Evolutionary conservation across 352 stramenopile genomes (phyloP).

Genomic region (Phytophthora tentaculata): DNA sequence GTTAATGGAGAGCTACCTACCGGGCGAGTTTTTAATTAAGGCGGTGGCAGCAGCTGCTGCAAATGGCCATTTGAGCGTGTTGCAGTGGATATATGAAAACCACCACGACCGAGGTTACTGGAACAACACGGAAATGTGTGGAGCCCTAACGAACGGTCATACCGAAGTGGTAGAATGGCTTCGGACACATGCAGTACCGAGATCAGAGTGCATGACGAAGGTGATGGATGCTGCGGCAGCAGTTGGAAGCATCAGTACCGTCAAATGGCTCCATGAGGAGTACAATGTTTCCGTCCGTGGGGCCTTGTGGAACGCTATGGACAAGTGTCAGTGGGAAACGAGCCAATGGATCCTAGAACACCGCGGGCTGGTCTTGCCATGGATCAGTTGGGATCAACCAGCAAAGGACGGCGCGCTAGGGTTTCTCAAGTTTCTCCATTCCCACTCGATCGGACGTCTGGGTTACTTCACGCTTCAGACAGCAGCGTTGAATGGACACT

Average conservation of each 20-base stretch:
- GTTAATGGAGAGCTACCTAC: slow-evolving; percentile 26
- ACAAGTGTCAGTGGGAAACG: slow-evolving; percentile 22
- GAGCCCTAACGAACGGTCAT: slow-evolving; percentile 17
- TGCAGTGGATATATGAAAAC: slow-evolving; percentile 31
- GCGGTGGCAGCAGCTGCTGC: slow-evolving; percentile 19
- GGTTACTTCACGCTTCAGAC: slow-evolving; percentile 22
- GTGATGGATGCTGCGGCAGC: slow-evolving; percentile 31
- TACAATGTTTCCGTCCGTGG: slow-evolving; percentile 9
- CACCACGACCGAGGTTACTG: slow-evolving; percentile 27
- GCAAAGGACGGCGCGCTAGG: slow-evolving; percentile 20
- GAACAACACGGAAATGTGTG: slow-evolving; percentile 26
- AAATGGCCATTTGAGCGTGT: slow-evolving; percentile 20
- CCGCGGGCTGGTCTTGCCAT: slow-evolving; percentile 23
- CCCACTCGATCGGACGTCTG: slow-evolving; percentile 16
- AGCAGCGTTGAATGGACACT: slow-evolving; percentile 25
- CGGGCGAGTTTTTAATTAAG: slow-evolving; percentile 26
- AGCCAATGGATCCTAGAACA: slow-evolving; percentile 30
- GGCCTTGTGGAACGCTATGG: slow-evolving; percentile 21
- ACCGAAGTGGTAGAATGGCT: slow-evolving; percentile 21
- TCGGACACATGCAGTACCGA: slow-evolving; percentile 15
- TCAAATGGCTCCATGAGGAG: slow-evolving; percentile 31
- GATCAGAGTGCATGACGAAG: slow-evolving; percentile 16
- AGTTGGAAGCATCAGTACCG: slow-evolving; percentile 17
- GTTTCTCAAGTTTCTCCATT: slow-evolving; percentile 31
- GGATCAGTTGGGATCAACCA: slow-evolving; percentile 30